Conservation (phyloP, 345 rosid species). For the Moricandia moricandioides region DNA sequence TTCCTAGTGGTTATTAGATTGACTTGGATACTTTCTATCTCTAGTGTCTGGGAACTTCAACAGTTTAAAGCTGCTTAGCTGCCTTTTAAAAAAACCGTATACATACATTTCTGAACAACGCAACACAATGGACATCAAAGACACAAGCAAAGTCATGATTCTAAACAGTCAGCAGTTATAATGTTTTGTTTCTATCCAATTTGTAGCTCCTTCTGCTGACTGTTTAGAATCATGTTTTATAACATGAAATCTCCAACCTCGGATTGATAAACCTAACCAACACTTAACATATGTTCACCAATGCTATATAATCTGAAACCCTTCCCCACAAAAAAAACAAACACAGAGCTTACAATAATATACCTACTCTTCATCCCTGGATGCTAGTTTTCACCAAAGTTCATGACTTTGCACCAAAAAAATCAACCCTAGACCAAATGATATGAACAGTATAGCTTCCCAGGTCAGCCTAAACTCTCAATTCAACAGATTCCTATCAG, state of each 20-base stretch:
- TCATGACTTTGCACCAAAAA: background rate
- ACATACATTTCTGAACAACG: no score
- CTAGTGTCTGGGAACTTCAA: no score
- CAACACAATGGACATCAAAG: no score
- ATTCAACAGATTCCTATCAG: constrained; percentile 10
- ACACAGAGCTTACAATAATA: background rate
- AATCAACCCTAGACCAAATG: background rate
- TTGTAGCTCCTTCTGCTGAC: no score
- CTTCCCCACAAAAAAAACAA: background rate
- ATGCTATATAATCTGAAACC: background rate
- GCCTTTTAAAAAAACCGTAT: no score
- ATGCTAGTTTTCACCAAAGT: background rate
- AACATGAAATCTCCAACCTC: no score
- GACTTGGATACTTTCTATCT: background rate
- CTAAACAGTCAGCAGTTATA: no score
- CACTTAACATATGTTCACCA: background rate
- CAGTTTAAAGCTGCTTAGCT: no score
- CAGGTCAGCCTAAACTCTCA: constrained; percentile 8
- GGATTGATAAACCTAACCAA: background rate
- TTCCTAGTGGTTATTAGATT: background rate
- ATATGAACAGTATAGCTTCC: background rate
- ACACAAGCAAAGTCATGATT: no score
- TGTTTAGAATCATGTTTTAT: no score
- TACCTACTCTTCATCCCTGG: background rate
- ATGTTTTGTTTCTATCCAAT: no score